Evolutionary conservation across 768 basidiomycete species (phyloP), one percentile per base, ranked within the genome.

Genomic region (Zangia roseola): DNA sequence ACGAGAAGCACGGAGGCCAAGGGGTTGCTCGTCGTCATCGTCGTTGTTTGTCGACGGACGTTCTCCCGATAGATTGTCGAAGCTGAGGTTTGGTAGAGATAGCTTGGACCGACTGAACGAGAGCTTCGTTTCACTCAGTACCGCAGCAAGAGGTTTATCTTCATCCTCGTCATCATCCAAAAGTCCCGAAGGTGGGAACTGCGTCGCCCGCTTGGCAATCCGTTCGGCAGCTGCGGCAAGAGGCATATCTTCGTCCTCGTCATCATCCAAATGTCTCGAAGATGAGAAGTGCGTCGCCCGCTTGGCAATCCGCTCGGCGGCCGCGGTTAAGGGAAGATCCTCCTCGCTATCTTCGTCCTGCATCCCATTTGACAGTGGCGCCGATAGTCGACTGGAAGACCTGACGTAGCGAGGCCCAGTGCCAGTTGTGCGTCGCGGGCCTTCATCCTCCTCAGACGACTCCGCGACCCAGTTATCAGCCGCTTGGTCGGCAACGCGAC

Each of bases 311-410:
- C 79, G 78, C 46, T 74, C 71, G n/a, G 82, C 70, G 8, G 85
- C 80, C 3, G 79, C 80, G 21, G 82, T 80, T 9, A 93, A 73
- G 3, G 91, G 91, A 36, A 91, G 56, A 68, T 93, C 90, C 55
- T 92, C 90, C 45, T 90, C 90, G 52, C 86, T 88, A 53, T 83
- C 81, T 17, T 77, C 76, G 42, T 74, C 77, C 16, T 57, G 60
- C 19, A 9, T 39, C 20, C 20, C 23, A 17, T 40, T 14, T 10
- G 23, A 25, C 8, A 37, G 30, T 20, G 40, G 21, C 6, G 42
- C 42, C 28, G 38, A 46, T 23, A 51, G 21, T 30, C 35, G 33
- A 38, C 45, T 42, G 6, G 52, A 42, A 25, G 63, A 47, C 37
- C 45, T 41, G 12, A 45, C 19, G 55, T 78, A 78, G 46, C 81